phyloP scores from a whole-genome alignment of 441 rosid genomes.

The Omphalea diandra region DNA sequence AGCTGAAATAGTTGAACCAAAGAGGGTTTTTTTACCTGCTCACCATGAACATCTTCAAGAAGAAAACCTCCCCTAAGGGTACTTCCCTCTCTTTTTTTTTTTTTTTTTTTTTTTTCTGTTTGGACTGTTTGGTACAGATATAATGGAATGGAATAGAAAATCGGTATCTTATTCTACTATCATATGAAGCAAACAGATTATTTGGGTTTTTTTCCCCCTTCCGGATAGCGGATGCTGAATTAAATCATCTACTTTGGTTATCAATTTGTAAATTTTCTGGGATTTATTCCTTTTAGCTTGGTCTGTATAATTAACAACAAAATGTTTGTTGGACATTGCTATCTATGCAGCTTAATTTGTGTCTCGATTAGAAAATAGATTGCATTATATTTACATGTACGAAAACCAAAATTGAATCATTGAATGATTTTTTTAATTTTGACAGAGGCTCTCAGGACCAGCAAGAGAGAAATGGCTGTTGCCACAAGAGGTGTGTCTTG shows the following conservation, averaged over 20 bases:
- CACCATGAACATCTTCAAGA: conserved; percentile 72
- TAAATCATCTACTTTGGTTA: neutral
- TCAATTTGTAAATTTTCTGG: neutral
- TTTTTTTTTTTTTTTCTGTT: no score
- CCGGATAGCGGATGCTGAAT: neutral
- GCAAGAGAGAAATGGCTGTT: conserved; percentile 92
- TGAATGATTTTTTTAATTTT: neutral
- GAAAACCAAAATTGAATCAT: neutral
- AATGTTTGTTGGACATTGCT: neutral
- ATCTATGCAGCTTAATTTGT: neutral
- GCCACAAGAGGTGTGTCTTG: conserved; percentile 71
- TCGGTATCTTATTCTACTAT: neutral
- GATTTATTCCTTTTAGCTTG: no score
- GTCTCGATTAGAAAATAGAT: no score
- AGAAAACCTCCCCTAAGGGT: conserved; percentile 92
- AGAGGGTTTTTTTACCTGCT: neutral
- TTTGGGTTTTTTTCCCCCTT: neutral
- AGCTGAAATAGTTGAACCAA: neutral
- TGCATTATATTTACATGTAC: neutral
- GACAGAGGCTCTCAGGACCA: conserved; percentile 75
- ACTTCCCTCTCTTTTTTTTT: neutral
- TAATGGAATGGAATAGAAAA: neutral
- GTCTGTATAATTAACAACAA: no score
- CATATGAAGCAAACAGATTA: neutral
- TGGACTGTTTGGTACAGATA: neutral